These are phyloP conservation scores for Coelastrella sp. DNA, from an alignment of 139 green algal species.

Conservation along the genomic window DNA sequence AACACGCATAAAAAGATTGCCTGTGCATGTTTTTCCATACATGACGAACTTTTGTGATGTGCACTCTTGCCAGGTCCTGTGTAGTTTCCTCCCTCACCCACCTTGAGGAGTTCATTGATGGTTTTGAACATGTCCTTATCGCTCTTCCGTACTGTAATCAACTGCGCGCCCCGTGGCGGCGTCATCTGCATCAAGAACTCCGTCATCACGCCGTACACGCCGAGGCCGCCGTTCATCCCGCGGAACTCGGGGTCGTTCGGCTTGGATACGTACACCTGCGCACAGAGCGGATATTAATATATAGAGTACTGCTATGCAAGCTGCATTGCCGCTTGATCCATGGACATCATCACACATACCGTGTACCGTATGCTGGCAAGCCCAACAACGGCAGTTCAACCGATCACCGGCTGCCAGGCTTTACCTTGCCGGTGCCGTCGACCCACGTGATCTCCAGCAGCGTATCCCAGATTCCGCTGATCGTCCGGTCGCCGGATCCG, in stretches of 20 bases:
- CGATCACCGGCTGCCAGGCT: no score
- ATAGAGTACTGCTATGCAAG: no score
- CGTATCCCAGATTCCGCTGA: background rate
- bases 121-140: constrained; percentile 35
- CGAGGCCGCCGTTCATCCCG: constrained; percentile 13
- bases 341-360: no score
- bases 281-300: no score
- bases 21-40: no score
- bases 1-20: no score
- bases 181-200: constrained; percentile 45
- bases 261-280: constrained; percentile 9
- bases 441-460: constrained; percentile 38
- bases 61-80: no score
- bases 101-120: constrained; percentile 27
- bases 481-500: constrained; percentile 33
- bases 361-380: no score
- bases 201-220: constrained; percentile 35
- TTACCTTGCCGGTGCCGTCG: constrained; percentile 16
- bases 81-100: no score
- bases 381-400: no score
- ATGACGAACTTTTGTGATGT: no score
- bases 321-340: no score
- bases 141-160: constrained; percentile 7
- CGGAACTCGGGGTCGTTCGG: background rate
- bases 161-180: background rate